phyloP scores from a whole-genome alignment of 2,329 filamentous ascomycete genomes.

The Aspergillus sclerotialis region DNA sequence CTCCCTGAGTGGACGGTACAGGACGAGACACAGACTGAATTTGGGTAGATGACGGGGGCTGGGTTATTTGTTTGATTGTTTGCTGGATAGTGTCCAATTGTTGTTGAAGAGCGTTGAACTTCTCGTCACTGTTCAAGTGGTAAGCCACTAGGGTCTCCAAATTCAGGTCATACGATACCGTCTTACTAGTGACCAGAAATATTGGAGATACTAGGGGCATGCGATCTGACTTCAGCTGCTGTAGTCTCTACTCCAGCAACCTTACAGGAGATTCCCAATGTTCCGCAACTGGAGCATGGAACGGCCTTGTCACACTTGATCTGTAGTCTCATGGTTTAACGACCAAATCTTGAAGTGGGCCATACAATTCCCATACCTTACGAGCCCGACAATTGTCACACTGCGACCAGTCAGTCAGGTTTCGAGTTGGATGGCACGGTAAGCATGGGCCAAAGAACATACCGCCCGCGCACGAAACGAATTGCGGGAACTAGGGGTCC shows the following conservation, averaged over 20 bases:
- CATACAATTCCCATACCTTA: too few species aligned
- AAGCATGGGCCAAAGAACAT: slow-evolving; percentile 2
- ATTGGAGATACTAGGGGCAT: not conserved
- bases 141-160: too few species aligned
- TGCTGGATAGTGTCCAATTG: slow-evolving; percentile 13
- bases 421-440: too few species aligned
- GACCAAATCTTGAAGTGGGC: too few species aligned
- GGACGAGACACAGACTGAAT: slow-evolving; percentile 5
- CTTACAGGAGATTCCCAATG: slow-evolving; percentile 13
- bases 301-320: slow-evolving; percentile 16
- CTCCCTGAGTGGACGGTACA: slow-evolving; percentile 8
- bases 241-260: slow-evolving; percentile 4
- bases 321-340: slow-evolving; percentile 5
- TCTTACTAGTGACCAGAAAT: slow-evolving; percentile 12
- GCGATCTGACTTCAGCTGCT: not conserved
- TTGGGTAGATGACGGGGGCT: slow-evolving; percentile 1
- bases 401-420: slow-evolving; percentile 4
- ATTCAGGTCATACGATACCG: too few species aligned
- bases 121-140: slow-evolving; percentile 8
- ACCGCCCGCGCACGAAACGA: slow-evolving; percentile 20
- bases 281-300: slow-evolving; percentile 17
- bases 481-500: too few species aligned
- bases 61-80: slow-evolving; percentile 10
- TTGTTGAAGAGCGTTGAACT: slow-evolving; percentile 12
- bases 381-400: slow-evolving; percentile 22